Conservation (phyloP, 345 rosid species). For the Aegle marmelos region DNA sequence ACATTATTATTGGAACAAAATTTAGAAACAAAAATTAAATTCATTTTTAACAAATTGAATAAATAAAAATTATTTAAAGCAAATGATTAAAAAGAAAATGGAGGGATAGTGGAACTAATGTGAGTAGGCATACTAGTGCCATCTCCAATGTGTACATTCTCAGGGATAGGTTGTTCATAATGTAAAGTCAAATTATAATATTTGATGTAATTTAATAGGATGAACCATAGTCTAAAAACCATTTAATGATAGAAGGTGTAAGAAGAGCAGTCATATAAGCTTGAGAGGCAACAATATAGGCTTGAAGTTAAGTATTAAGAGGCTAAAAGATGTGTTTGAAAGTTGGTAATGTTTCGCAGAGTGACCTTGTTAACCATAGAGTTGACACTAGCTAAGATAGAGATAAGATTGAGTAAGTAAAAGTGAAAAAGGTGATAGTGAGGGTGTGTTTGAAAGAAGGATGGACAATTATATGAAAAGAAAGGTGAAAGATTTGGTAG, state of each 20-base stretch:
- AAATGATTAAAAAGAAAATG: background rate
- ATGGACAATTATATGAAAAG: background rate
- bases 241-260: background rate
- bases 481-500: background rate
- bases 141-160: background rate
- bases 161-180: background rate
- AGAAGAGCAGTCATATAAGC: too few species aligned
- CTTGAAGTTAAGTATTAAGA: background rate
- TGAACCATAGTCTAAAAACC: background rate
- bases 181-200: background rate
- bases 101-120: background rate
- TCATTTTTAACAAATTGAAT: background rate
- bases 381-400: background rate
- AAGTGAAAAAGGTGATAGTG: background rate
- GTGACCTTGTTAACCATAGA: background rate
- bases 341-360: background rate
- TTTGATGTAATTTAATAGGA: background rate
- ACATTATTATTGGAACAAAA: conserved; percentile 4
- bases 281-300: too few species aligned
- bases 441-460: background rate
- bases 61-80: background rate
- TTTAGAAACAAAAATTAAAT: background rate
- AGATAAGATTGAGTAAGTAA: background rate
- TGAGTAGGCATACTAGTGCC: background rate
- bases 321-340: background rate